Base-by-base conservation (phyloP, 1,139 yeast genomes). In the Kurtzmaniella natalensis region DNA sequence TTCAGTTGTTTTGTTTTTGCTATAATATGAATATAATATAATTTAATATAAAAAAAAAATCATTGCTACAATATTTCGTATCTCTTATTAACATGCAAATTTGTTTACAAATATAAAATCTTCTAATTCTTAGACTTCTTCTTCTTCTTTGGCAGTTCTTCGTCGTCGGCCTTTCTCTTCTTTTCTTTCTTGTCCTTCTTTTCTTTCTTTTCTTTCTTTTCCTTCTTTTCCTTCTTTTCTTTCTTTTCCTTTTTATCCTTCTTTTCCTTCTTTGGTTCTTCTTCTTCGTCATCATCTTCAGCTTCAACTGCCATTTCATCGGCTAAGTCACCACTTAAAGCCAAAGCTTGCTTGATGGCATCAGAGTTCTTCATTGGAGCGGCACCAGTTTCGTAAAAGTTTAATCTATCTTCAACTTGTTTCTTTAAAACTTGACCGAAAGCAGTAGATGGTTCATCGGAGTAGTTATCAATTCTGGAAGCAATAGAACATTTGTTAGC, bases 401-500 rank as follows among this genome's bases (percentile, higher is more conserved):
- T 84, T 54, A 92, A 77, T 70, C 98, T 86, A 65, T 94, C 96
- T 71, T 92, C 98, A 48, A 92, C 97, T 74, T 92, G 98, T 64
- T 85, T 78, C 75, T 87, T 88, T 63, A 94, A 78, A 40, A 87
- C 81, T 53, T 78, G 75, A 61, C 98, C 99, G 55, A 92, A 94
- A 38, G 79, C 87, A 46, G 82, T 82, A 31, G 83, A 69, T 58
- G 92, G 89, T 59, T 81, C 88, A 55, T 83, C 94, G 39, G 88
- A 79, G 66, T 86, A 92, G 72, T 88, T 88, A 70, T 92, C 99
- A 53, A 92, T 89, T 77, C 98, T 86, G 33, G 96, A 87, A 44
- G 98, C 98, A 69, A 92, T 92, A 29, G 98, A 84, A 76, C 97
- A 89, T 70, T 92, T 92, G 79, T 94, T 92, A 44, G 99, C 98